Conservation (phyloP, 2,329 filamentous ascomycete genomes). For the Cytospora chrysosperma region DNA sequence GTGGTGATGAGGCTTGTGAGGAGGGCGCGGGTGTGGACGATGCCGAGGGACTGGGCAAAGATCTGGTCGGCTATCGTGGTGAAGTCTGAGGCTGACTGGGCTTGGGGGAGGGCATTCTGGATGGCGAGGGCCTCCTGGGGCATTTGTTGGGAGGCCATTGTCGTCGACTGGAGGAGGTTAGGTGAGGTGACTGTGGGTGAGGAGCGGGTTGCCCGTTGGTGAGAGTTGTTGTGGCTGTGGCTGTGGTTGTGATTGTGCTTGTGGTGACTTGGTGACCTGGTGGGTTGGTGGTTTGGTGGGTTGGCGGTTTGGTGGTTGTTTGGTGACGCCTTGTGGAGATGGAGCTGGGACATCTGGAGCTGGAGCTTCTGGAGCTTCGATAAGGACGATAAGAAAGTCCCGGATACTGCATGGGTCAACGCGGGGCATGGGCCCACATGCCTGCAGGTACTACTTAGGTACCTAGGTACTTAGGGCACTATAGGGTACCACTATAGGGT, state of each 20-base stretch:
- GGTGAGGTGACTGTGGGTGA: background rate
- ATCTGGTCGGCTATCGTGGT: constrained; percentile 66
- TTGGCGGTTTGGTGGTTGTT: background rate
- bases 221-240: too few relatives aligned
- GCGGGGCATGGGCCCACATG: background rate
- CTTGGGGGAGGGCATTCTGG: constrained; percentile 16
- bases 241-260: background rate
- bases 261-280: background rate
- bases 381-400: background rate
- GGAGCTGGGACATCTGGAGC: background rate
- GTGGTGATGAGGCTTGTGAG: constrained; percentile 64
- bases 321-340: background rate
- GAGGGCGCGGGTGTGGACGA: constrained; percentile 72
- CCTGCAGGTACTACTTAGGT: background rate
- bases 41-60: constrained; percentile 67
- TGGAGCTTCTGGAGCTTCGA: background rate
- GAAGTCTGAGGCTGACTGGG: constrained; percentile 50
- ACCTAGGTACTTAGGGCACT: too few relatives aligned
- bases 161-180: background rate
- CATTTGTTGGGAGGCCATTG: constrained; percentile 21
- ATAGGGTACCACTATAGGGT: too few relatives aligned
- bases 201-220: background rate
- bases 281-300: background rate
- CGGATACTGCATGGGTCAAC: too few relatives aligned
- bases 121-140: constrained; percentile 19